Percentiles rank a stretch among this genome's conserved stretches.
Conservation (phyloP, 2,329 filamentous ascomycete genomes). For the Lecanosticta acicola region DNA sequence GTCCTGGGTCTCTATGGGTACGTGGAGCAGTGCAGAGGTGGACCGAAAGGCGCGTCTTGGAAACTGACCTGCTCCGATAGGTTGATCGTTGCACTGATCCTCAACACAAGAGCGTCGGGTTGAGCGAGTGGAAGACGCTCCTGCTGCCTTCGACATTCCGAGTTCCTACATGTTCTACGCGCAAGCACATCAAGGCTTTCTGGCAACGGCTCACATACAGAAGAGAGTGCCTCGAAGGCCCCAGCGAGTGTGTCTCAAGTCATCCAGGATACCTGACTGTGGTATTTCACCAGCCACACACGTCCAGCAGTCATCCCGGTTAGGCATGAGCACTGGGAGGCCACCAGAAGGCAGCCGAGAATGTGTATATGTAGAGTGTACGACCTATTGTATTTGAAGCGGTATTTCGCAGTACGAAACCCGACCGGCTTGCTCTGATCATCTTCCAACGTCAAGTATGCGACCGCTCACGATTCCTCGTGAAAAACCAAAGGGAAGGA, state of each 20-base stretch:
- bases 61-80: constrained; percentile 40
- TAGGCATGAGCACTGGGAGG: too few species aligned
- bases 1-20: constrained; percentile 95
- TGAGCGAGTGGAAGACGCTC: constrained; percentile 5
- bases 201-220: neutral
- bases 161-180: neutral
- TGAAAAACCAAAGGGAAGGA: too few species aligned
- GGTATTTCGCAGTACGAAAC: too few species aligned
- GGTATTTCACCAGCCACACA: neutral
- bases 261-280: neutral
- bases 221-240: neutral
- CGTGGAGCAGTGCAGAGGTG: constrained; percentile 31
- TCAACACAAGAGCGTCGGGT: constrained; percentile 60
- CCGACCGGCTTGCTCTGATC: too few species aligned
- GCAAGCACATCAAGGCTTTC: neutral
- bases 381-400: too few species aligned
- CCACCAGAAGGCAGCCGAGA: too few species aligned
- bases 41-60: constrained; percentile 1
- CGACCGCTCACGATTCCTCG: too few species aligned
- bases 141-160: neutral
- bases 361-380: too few species aligned
- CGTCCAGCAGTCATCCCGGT: neutral
- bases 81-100: constrained; percentile 84
- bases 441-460: too few species aligned
- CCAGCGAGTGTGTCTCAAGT: neutral